These are phyloP conservation scores for Backusella morwellensis DNA, from an alignment of 192 early-diverging fungal genomes.

Conservation along the genomic window DNA sequence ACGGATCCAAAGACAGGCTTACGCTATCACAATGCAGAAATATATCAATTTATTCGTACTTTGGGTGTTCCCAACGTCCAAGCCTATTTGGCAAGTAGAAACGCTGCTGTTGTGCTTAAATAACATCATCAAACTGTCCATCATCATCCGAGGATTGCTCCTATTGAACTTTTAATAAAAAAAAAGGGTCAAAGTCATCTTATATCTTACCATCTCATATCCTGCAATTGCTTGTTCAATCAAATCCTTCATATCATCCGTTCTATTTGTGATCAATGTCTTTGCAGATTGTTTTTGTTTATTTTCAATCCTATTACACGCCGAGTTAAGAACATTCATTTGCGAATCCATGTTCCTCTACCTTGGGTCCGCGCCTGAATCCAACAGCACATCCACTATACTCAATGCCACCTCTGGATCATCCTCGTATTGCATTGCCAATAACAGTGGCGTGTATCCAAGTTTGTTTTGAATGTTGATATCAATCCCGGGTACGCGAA, in stretches of 20 bases:
- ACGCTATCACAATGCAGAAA: constrained; percentile 78
- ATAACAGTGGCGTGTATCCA: constrained; percentile 67
- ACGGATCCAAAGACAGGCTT: constrained; percentile 87
- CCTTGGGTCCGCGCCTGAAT: constrained; percentile 52
- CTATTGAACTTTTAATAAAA: neutral
- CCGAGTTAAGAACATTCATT: neutral
- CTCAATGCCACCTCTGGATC: constrained; percentile 55
- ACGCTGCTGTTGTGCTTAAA: constrained; percentile 74
- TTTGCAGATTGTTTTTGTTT: constrained; percentile 18
- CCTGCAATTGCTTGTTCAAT: constrained; percentile 23
- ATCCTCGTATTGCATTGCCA: constrained; percentile 55
- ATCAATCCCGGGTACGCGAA: constrained; percentile 47
- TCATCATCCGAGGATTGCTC: constrained; percentile 16
- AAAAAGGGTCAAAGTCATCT: too few relatives aligned
- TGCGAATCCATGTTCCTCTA: neutral
- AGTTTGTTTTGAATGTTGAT: constrained; percentile 51
- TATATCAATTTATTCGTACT: constrained; percentile 73
- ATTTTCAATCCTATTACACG: constrained; percentile 27
- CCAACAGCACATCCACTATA: constrained; percentile 58
- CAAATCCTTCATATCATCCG: constrained; percentile 35
- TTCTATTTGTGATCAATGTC: constrained; percentile 11
- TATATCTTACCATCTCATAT: constrained; percentile 22
- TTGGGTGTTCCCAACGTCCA: constrained; percentile 79
- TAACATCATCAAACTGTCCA: constrained; percentile 5
- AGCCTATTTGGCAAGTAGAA: constrained; percentile 72